Evolutionary conservation across 495 filamentous ascomycete genomes (phyloP).

Genomic region (Friedmanniomyces endolithicus): DNA sequence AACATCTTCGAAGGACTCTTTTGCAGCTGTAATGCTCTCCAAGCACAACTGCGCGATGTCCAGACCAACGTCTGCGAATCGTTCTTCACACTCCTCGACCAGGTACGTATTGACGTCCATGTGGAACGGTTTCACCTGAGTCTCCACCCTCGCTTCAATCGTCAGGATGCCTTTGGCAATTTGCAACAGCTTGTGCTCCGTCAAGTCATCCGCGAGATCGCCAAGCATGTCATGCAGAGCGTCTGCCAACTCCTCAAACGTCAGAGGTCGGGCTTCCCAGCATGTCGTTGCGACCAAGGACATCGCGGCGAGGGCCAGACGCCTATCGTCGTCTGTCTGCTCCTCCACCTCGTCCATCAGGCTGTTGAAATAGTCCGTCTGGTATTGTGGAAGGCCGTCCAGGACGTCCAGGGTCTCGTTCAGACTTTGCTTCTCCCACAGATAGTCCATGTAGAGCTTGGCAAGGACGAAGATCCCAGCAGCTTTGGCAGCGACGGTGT

Average conservation of each 20-base stretch:
- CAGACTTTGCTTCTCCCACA: background rate
- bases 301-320: background rate
- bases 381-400: background rate
- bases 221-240: background rate
- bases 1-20: background rate
- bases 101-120: background rate
- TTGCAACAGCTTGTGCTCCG: background rate
- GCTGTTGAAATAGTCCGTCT: background rate
- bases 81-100: background rate
- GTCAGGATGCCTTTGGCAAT: background rate
- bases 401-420: background rate
- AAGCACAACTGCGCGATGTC: background rate
- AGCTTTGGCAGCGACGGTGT: conserved; percentile 1
- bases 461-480: background rate
- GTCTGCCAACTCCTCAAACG: background rate
- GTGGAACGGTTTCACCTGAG: conserved; percentile 1
- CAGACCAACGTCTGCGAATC: background rate
- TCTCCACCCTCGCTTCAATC: background rate
- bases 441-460: conserved; percentile 7
- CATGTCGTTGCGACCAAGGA: background rate
- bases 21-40: background rate
- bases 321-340: background rate
- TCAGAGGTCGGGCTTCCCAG: background rate
- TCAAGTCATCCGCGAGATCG: background rate
- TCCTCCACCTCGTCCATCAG: background rate